phyloP scores from a whole-genome alignment of 208 protist genomes.

The Trypanosomatidae sp. region DNA sequence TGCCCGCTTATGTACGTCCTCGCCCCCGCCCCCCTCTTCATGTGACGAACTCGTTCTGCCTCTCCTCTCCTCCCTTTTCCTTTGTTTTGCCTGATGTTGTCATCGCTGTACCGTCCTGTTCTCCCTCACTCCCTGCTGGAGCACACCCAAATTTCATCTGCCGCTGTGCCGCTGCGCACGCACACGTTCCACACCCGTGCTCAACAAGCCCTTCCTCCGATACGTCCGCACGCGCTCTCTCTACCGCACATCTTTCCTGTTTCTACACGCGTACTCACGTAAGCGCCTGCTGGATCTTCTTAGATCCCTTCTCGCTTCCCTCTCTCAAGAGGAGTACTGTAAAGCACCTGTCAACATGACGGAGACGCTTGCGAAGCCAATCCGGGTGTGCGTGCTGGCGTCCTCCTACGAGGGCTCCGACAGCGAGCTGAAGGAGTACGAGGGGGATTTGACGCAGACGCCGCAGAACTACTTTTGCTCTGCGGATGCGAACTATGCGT shows the following conservation, averaged over 20 bases:
- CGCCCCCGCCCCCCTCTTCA: neutral
- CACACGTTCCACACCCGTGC: neutral
- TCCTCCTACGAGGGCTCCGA: conserved; percentile 87
- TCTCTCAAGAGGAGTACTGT: neutral
- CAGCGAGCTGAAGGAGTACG: conserved; percentile 79
- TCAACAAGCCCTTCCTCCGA: neutral
- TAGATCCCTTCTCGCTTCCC: neutral
- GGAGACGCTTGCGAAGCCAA: conserved; percentile 13
- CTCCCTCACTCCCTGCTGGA: neutral
- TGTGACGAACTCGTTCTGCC: neutral
- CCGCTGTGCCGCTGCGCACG: neutral
- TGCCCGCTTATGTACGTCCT: neutral
- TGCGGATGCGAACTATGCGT: conserved; percentile 51
- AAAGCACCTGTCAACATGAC: neutral
- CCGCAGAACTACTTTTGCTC: conserved; percentile 79
- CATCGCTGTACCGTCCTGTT: neutral
- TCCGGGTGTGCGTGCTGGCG: conserved; percentile 79
- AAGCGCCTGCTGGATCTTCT: neutral
- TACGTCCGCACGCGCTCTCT: neutral
- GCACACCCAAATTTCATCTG: neutral
- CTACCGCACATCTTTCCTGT: too few relatives aligned
- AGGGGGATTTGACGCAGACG: conserved; percentile 73
- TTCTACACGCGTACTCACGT: too few relatives aligned
- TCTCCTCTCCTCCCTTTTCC: neutral
- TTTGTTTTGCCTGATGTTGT: neutral